A percentile compares a stretch with the other conserved stretches of the same genome.
Evolutionary conservation across 768 basidiomycete genomes (phyloP).

Genomic region (Boletellus sp.): DNA sequence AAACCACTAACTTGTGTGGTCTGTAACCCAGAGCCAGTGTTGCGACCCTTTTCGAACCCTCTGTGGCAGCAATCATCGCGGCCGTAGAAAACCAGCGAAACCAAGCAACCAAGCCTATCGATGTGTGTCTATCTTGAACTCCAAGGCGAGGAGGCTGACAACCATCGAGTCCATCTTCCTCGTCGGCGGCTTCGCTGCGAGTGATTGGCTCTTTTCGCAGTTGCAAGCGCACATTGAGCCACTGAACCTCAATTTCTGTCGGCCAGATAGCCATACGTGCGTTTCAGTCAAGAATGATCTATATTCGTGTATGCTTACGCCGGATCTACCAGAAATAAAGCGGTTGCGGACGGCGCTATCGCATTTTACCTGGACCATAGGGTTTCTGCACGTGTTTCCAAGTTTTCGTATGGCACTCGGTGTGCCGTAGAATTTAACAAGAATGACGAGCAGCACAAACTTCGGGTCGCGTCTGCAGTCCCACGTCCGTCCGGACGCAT

Average conservation of each 20-base stretch:
- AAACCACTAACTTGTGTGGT: not conserved
- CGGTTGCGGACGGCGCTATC: constrained; percentile 44
- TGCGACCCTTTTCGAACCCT: constrained; percentile 30
- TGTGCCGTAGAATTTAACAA: constrained; percentile 30
- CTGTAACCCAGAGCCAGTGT: constrained; percentile 24
- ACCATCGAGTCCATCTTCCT: constrained; percentile 35
- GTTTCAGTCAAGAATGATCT: constrained; percentile 8
- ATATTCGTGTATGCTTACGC: not conserved
- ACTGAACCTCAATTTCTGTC: constrained; percentile 38
- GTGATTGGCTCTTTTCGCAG: constrained; percentile 38
- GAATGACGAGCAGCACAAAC: constrained; percentile 27
- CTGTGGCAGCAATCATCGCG: constrained; percentile 18
- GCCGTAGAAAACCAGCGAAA: constrained; percentile 23
- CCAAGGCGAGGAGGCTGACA: constrained; percentile 1
- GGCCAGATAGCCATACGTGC: constrained; percentile 53
- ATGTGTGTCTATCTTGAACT: constrained; percentile 14
- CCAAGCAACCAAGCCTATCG: constrained; percentile 19
- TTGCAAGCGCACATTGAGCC: constrained; percentile 32
- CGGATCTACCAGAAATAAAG: constrained; percentile 37
- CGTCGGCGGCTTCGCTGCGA: constrained; percentile 45
- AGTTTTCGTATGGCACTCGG: constrained; percentile 37
- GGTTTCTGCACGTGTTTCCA: constrained; percentile 38
- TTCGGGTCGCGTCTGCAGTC: constrained; percentile 24
- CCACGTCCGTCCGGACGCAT: constrained; percentile 33
- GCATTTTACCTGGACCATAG: constrained; percentile 43